Evolutionary conservation across 2,329 filamentous ascomycete species (phyloP), one percentile per base, ranked within the genome.

Genomic region (Diplodia corticola): DNA sequence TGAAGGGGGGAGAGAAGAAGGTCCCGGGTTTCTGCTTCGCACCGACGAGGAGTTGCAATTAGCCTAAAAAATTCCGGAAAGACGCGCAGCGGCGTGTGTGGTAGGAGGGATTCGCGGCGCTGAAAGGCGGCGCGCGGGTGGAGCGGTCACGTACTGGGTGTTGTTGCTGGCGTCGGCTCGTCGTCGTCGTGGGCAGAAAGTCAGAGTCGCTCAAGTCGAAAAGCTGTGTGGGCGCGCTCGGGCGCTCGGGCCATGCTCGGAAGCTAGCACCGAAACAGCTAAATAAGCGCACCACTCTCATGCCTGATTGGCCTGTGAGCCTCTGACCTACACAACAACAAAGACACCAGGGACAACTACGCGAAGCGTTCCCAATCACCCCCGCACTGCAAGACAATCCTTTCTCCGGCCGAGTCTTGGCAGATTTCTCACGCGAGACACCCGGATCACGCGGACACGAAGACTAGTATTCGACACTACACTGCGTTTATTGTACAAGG

Each of bases 1-100:
- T 75, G 66, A 74, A 73, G 40, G 60, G 48, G 60, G 30, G 30
- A 33, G 37, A 51, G 50, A 37, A 26, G 15, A 37, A 61, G 65
- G 64, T 63, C 44, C 51, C 57, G 50, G 65, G 40, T 44, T 61
- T 10, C 57, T 61, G 59, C 33, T 59, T 57, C 40, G n/a, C 48
- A 37, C n/a, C n/a, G 28, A 17, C 24, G 15, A 48, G 59, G 20
- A 44, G 50, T 46, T 30, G 63, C 37, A 49, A 65, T 65, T 57
- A 65, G 63, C 63, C 37, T 20, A 12, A 54, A 54, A 28, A 9
- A 13, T 20, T 9, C 46, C n/a, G 37, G 37, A 35, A n/a, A 20
- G 20, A 20, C 30, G 54, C n/a, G 48, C 30, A 22, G 50, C 53
- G 30, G 59, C 57, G 50, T 59, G 44, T 15, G 49, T 12, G 6